Evolutionary conservation across 257 asterid genomes (phyloP), one percentile per base, ranked within the genome.

Genomic region (Ligustrum vulgare): DNA sequence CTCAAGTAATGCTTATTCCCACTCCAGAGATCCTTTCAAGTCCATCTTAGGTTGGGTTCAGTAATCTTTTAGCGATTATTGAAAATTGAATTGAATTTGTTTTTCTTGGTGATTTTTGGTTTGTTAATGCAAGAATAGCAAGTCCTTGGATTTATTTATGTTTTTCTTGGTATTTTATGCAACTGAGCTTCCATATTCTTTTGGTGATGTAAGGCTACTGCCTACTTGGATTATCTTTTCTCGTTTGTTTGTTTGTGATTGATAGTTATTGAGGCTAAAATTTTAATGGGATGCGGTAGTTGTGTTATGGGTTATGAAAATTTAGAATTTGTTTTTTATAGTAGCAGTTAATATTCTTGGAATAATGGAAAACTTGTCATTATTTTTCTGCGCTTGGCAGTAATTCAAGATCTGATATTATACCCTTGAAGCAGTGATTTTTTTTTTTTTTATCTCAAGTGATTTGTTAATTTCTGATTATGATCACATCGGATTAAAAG

Each of bases 41-140:
- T 82, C 90, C 72, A 77, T 90, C 66, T 74, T 79, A 72, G 97
- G 97, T 91, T 63, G 67, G 91, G 78, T 72, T 63, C 20, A 25
- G 72, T 72, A 16, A 67, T 54, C 67, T 25, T 25, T 23, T 22
- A 3, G 25, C 15, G 70, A 22, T 41, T 65, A 56, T 62, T 71
- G 75, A 65, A 51, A 79, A 77, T 87, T 47, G 43, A 8, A 73
- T 65, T 43, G 31, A 18, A 2, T 70, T 67, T 41, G 72, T 70
- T 31, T 51, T 74, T 77, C 66, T 67, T 77, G 51, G 69, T 16
- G 75, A 47, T 63, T 68, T 69, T 75, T 67, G 28, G 35, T 7
- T 25, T 9, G 6, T 60, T 23, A 60, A 60, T 60, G 18, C 25
- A 25, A 11, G 23, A 25, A 60, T 11, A 23, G n/a, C 64, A 56